Percentiles rank a stretch among this genome's conserved stretches.
phyloP scores from a whole-genome alignment of 2,329 filamentous ascomycete genomes.

The Cordyceps tenuipes region DNA sequence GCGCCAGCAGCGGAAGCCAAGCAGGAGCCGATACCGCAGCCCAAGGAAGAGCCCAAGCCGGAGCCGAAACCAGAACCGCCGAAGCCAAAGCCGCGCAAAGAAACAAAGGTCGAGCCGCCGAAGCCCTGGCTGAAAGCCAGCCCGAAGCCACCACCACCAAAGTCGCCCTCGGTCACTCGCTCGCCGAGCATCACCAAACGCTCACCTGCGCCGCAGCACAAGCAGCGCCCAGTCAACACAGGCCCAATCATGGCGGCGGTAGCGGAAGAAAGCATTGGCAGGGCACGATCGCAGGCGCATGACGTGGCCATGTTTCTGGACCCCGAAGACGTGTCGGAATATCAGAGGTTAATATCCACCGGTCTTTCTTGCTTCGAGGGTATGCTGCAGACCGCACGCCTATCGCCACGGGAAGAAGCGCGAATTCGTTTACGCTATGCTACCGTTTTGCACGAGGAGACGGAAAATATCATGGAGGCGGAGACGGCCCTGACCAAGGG shows the following conservation, averaged over 20 bases:
- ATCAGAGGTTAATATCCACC: conserved; percentile 64
- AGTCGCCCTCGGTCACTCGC: conserved; percentile 32
- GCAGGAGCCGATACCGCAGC: conserved; percentile 10
- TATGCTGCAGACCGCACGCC: conserved; percentile 51
- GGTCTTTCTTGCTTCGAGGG: conserved; percentile 66
- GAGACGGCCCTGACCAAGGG: conserved; percentile 66
- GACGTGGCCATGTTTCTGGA: conserved; percentile 32
- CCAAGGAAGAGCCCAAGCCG: background rate
- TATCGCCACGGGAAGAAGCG: conserved; percentile 60
- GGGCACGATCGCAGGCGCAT: conserved; percentile 50
- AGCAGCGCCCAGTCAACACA: conserved; percentile 38
- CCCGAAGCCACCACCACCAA: conserved; percentile 31
- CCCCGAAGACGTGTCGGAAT: conserved; percentile 46
- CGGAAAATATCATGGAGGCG: conserved; percentile 64
- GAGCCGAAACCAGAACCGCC: conserved; percentile 6
- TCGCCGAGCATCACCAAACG: conserved; percentile 34
- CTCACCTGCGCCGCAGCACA: conserved; percentile 33
- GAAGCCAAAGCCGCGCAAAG: conserved; percentile 12
- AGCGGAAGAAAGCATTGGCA: conserved; percentile 66
- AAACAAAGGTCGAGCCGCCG: conserved; percentile 18
- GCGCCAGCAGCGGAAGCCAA: conserved; percentile 13
- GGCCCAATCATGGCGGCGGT: conserved; percentile 58
- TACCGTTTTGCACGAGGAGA: conserved; percentile 63
- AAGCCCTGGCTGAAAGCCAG: conserved; percentile 27
- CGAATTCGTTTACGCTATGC: conserved; percentile 63